A percentile compares a stretch with the other conserved stretches of the same genome.
These are phyloP conservation scores for Blyttiomyces sp. DNA, from an alignment of 371 early-diverging fungal genomes.

Conservation along the genomic window DNA sequence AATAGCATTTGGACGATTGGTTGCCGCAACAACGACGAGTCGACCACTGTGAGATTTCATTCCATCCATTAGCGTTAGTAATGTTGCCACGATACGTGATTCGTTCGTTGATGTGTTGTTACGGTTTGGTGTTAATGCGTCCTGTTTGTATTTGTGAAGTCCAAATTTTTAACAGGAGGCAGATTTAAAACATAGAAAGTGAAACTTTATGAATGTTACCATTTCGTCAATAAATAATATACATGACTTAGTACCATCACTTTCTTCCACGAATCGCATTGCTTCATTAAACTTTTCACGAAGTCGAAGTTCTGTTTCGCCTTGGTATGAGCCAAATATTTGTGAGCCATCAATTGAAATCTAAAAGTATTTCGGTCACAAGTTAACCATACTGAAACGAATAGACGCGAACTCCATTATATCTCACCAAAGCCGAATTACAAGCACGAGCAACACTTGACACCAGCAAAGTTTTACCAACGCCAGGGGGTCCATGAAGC, in stretches of 20 bases:
- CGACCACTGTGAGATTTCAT: slow-evolving; percentile 48
- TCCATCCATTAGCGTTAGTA: slow-evolving; percentile 98
- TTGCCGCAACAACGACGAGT: slow-evolving; percentile 93
- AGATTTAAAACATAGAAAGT: background rate
- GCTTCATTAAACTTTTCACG: slow-evolving; percentile 84
- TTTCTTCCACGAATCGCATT: slow-evolving; percentile 29
- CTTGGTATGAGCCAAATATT: slow-evolving; percentile 83
- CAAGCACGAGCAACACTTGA: slow-evolving; percentile 65
- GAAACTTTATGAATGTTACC: slow-evolving; percentile 56
- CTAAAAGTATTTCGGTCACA: slow-evolving; percentile 10
- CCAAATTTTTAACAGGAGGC: too few species aligned
- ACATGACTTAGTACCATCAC: slow-evolving; percentile 42
- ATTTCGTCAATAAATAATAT: slow-evolving; percentile 99
- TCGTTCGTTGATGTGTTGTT: slow-evolving; percentile 73
- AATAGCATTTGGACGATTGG: slow-evolving; percentile 97
- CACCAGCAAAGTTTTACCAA: slow-evolving; percentile 89
- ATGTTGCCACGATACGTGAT: slow-evolving; percentile 92
- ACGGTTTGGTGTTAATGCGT: slow-evolving; percentile 90
- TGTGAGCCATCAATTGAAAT: slow-evolving; percentile 81
- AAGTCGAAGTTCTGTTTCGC: slow-evolving; percentile 91
- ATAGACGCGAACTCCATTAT: too few species aligned
- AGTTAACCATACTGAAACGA: too few species aligned
- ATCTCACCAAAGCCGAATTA: too few species aligned
- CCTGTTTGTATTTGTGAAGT: slow-evolving; percentile 44
- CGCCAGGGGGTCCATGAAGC: slow-evolving; percentile 93